Conservation (phyloP, 805 yeast genomes). For the Kluyveromyces lactis region DNA sequence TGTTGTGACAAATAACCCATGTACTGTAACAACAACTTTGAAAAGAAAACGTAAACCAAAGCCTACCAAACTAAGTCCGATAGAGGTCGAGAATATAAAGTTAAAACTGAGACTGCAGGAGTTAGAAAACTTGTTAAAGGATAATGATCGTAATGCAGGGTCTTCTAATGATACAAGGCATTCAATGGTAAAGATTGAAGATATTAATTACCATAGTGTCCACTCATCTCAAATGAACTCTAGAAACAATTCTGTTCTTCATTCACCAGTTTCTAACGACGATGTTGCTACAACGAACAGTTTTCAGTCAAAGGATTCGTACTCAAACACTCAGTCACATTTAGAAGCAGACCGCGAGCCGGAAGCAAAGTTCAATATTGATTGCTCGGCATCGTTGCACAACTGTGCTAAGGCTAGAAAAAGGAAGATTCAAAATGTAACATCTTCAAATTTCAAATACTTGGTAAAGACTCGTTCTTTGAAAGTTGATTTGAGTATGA, state of each 20-base stretch:
- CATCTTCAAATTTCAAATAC: slow-evolving; percentile 2
- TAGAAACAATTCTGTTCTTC: neutral
- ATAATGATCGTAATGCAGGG: neutral
- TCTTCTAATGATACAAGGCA: neutral
- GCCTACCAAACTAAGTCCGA: slow-evolving; percentile 8
- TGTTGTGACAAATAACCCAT: slow-evolving; percentile 8
- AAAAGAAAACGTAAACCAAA: slow-evolving; percentile 11
- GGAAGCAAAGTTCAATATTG: neutral
- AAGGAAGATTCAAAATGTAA: neutral
- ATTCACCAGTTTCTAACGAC: slow-evolving; percentile 4
- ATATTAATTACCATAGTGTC: slow-evolving; percentile 1
- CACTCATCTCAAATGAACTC: slow-evolving; percentile 1
- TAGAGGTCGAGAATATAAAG: slow-evolving; percentile 7
- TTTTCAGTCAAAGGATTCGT: neutral
- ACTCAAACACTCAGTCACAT: neutral
- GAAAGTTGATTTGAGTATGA: slow-evolving; percentile 2
- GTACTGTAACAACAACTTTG: slow-evolving; percentile 8
- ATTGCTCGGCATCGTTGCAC: neutral
- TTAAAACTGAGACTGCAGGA: slow-evolving; percentile 4
- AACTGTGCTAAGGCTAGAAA: neutral
- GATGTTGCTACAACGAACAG: neutral
- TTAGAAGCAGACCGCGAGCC: neutral
- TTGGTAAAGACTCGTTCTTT: slow-evolving; percentile 1
- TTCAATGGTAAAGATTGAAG: slow-evolving; percentile 1
- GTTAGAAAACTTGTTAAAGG: slow-evolving; percentile 2